Base-by-base conservation (phyloP, 192 early-diverging fungal genomes). In the Coemansia sp. region DNA sequence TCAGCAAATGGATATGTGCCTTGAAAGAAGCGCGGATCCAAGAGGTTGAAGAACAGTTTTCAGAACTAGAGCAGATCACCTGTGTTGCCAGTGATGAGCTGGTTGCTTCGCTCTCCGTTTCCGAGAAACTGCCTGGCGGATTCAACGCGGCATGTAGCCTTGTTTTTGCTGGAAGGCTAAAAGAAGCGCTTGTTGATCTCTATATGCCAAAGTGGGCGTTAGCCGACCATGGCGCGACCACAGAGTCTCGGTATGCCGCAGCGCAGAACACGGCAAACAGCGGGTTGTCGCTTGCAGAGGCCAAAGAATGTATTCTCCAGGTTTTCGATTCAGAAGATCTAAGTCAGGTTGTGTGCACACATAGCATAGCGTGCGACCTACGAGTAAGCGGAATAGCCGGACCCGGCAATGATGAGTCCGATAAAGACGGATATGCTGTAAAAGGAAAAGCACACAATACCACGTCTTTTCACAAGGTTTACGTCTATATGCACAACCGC, bases 101-200 rank as follows among this genome's bases (percentile, higher is more conserved):
- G 20, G 14, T 60, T 40, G 39, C 58, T 11, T 25, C 57, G 17
- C 57, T 61, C 14, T 50, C 55, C 4, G 48, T 74, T 7, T 19
- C 72, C 22, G 56, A 68, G 14, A 32, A 56, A 51, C 63, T 83
- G 10, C 76, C 81, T 0, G 81, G 75, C 2, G 48, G 50, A 17
- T 83, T 83, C 53, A 83, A 75, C 54, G 11, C 48, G 0, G 71
- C 81, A 6, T 83, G 81, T 37, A 83, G 81, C 44, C 38, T 83
- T 42, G 50, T 78, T 13, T 83, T 69, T 69, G 75, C 62, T 2
- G 81, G 81, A 17, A 63, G 62, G 44, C 54, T 83, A 25, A 69
- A 54, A 41, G 60, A 45, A 4, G 40, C 64, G 48, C 42, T 65
- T 22, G 39, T 72, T 9, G 69, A 83, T n/a, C 17, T 60, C 54